These are phyloP conservation scores for Backusella liffmaniae DNA, from an alignment of 192 early-diverging fungal species.

Conservation along the genomic window DNA sequence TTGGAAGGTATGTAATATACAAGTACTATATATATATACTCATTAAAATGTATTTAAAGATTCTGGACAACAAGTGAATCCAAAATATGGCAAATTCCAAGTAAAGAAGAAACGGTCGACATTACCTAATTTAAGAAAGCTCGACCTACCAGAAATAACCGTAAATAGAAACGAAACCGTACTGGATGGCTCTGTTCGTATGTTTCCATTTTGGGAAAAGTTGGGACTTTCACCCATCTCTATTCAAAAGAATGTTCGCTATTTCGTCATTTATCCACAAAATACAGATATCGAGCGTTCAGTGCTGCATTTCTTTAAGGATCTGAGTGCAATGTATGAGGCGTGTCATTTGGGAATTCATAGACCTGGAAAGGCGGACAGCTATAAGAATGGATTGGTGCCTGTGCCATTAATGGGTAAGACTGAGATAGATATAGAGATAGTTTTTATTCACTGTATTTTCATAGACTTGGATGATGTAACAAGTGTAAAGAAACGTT, in stretches of 20 bases:
- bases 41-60: not conserved
- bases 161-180: slow-evolving; percentile 45
- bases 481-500: not conserved
- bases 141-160: slow-evolving; percentile 43
- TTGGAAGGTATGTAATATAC: slow-evolving; percentile 18
- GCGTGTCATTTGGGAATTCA: slow-evolving; percentile 44
- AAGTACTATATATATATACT: too few relatives aligned
- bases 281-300: slow-evolving; percentile 33
- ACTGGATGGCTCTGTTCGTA: slow-evolving; percentile 44
- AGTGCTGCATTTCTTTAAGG: slow-evolving; percentile 39
- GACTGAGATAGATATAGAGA: not conserved
- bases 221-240: slow-evolving; percentile 48
- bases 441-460: not conserved
- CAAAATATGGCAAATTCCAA: slow-evolving; percentile 52
- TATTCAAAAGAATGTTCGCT: slow-evolving; percentile 42
- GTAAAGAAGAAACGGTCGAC: slow-evolving; percentile 43
- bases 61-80: slow-evolving; percentile 37
- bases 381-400: slow-evolving; percentile 40
- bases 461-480: not conserved
- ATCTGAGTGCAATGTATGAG: slow-evolving; percentile 45
- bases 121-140: slow-evolving; percentile 32
- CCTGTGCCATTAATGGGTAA: slow-evolving; percentile 40
- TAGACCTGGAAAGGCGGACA: slow-evolving; percentile 31
- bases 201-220: slow-evolving; percentile 53
- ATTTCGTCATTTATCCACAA: slow-evolving; percentile 51